Evolutionary conservation across 352 stramenopile genomes (phyloP), one percentile per base, ranked within the genome.

Genomic region (Pythium phragmiticola): DNA sequence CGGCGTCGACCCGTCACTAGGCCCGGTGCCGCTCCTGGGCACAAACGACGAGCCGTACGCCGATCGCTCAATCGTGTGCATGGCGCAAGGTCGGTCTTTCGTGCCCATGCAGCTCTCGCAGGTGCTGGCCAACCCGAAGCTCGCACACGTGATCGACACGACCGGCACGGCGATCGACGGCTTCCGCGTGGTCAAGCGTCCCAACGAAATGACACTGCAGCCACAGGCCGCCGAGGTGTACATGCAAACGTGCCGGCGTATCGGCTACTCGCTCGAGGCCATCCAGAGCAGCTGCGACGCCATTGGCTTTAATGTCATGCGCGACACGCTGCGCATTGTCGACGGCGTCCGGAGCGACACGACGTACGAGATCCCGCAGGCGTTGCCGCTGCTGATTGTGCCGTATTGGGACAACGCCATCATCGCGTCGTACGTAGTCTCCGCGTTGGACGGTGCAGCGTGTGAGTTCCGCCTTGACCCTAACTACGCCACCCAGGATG

Each of bases 381-480:
- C 74, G 7, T 23, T 84, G 45, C 74, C 76, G 0, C 60, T 82
- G n/a, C n/a, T 82, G 30, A 67, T 84, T 51, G 66, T 81, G 65
- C 76, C 76, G 13, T 82, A 66, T 61, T 78, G 74, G 76, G 74
- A 84, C 52, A 80, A 76, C 28, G 71, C 68, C 6, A 60, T 66
- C 5, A 58, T 68, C 41, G 70, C 70, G 7, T 66, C 72, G 11
- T 78, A 75, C 51, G 60, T 58, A 26, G 60, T 78, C 7, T 74
- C 76, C 19, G 69, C 65, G 2, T 46, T 11, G 26, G 72, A 84
- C 39, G 76, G 76, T 5, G 26, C 47, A 71, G 60, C 5, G 69
- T 74, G 1, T 84, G 76, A 17, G 66, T 77, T 56, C 69, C 81
- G 28, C 66, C 26, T 30, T 5, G 26, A 30, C 26, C 26, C 26